Conservation (phyloP, 106 monocot genomes). For the Xerophyta viscosa region DNA sequence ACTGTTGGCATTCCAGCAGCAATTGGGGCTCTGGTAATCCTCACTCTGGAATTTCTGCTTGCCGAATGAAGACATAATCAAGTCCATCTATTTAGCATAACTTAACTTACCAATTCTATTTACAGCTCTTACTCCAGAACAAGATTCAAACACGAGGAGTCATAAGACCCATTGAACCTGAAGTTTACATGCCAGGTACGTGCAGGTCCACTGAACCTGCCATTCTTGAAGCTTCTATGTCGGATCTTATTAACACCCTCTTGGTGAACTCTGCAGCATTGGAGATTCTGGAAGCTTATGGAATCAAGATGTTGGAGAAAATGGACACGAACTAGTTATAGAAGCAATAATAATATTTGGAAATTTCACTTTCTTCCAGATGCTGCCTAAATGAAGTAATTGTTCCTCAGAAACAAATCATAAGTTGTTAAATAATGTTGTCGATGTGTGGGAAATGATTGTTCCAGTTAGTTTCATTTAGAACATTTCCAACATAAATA, state of each 20-base stretch:
- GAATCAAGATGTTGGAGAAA: constrained; percentile 69
- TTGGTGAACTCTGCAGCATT: constrained; percentile 46
- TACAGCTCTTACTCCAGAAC: constrained; percentile 72
- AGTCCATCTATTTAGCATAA: too few relatives aligned
- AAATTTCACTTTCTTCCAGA: too few relatives aligned
- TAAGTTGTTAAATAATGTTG: too few relatives aligned
- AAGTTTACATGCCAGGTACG: constrained; percentile 82
- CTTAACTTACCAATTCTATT: too few relatives aligned
- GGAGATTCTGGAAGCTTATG: constrained; percentile 67
- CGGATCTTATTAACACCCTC: neutral
- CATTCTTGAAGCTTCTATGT: neutral
- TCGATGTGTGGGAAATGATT: too few relatives aligned
- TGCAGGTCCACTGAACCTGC: neutral
- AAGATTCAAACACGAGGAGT: constrained; percentile 62
- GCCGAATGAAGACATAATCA: too few relatives aligned
- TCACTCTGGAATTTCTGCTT: neutral
- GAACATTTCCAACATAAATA: too few relatives aligned
- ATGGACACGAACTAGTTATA: constrained; percentile 19
- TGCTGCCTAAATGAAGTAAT: too few relatives aligned
- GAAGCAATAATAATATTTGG: too few relatives aligned
- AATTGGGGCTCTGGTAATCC: constrained; percentile 76
- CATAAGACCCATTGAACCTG: constrained; percentile 72
- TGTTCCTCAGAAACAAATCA: too few relatives aligned
- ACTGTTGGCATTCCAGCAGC: constrained; percentile 92
- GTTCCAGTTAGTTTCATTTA: too few relatives aligned